phyloP scores from a whole-genome alignment of 495 filamentous ascomycete genomes.

The Penicillium manginii region DNA sequence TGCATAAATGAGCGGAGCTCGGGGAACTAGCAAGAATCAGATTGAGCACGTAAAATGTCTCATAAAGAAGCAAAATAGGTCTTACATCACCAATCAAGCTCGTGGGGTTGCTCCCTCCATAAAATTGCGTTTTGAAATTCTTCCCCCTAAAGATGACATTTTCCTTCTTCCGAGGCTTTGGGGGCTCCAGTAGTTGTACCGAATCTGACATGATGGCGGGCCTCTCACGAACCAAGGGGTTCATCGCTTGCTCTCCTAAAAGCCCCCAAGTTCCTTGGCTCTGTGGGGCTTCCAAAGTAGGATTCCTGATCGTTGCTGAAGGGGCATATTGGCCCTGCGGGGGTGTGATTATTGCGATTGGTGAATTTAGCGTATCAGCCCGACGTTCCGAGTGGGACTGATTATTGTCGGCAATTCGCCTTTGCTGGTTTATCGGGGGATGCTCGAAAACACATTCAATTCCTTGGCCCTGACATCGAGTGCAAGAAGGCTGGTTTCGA shows the following conservation, averaged over 20 bases:
- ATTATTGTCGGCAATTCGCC: neutral
- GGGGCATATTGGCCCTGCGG: neutral
- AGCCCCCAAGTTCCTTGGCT: neutral
- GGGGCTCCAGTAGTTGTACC: neutral
- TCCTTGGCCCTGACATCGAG: neutral
- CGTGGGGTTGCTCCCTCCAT: slow-evolving; percentile 43
- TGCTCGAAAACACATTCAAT: neutral
- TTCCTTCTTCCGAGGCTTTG: neutral
- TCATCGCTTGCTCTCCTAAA: neutral
- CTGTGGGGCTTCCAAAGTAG: neutral
- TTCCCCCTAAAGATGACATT: slow-evolving; percentile 43
- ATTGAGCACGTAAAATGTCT: neutral
- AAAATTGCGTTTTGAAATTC: slow-evolving; percentile 47
- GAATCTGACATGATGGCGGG: neutral
- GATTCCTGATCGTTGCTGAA: neutral
- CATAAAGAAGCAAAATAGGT: neutral
- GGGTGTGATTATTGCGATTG: neutral
- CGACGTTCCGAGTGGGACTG: neutral
- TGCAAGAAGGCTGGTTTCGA: neutral
- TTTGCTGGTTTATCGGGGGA: neutral
- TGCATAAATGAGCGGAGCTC: slow-evolving; percentile 44
- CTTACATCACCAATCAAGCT: slow-evolving; percentile 43
- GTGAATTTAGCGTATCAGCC: neutral
- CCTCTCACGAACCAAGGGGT: neutral
- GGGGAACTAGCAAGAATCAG: slow-evolving; percentile 35